A percentile compares a stretch with the other conserved stretches of the same genome.
These are phyloP conservation scores for Ogataea corticis DNA, from an alignment of 805 yeast genomes.

Conservation along the genomic window DNA sequence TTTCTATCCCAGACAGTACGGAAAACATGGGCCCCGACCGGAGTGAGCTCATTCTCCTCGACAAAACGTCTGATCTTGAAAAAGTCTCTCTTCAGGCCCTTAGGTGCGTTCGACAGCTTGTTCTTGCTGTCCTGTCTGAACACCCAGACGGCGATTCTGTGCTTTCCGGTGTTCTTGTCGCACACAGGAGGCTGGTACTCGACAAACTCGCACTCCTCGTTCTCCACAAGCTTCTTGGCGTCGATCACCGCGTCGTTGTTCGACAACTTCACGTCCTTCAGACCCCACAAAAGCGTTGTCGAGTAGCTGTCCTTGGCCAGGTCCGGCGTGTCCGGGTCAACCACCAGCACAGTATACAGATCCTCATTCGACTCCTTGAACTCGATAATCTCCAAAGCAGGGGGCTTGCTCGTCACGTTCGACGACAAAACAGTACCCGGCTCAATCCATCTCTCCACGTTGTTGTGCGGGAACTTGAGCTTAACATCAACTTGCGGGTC, in stretches of 20 bases:
- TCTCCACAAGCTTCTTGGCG: conserved; percentile 38
- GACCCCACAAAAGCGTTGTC: conserved; percentile 77
- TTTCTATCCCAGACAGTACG: conserved; percentile 81
- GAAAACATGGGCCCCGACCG: conserved; percentile 93
- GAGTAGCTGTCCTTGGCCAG: conserved; percentile 62
- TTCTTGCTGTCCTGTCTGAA: conserved; percentile 60
- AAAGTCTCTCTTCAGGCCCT: conserved; percentile 39
- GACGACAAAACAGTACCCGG: conserved; percentile 81
- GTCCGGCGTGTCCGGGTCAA: conserved; percentile 92
- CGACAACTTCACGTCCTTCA: conserved; percentile 62
- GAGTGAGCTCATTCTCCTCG: conserved; percentile 51
- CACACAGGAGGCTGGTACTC: conserved; percentile 83
- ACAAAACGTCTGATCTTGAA: conserved; percentile 78
- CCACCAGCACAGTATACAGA: conserved; percentile 74
- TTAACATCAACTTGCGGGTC: conserved; percentile 77
- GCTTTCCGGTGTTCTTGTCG: conserved; percentile 81
- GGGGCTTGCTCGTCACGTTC: conserved; percentile 70
- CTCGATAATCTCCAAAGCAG: conserved; percentile 75
- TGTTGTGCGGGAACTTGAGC: conserved; percentile 71
- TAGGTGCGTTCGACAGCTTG: conserved; percentile 24
- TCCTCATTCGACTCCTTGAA: conserved; percentile 54
- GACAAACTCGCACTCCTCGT: conserved; percentile 45
- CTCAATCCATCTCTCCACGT: conserved; percentile 65
- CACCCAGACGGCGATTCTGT: conserved; percentile 88
- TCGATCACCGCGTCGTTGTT: conserved; percentile 59